Base-by-base conservation (phyloP, 164 flowering plant genomes). In the Cinnamomum micranthum region DNA sequence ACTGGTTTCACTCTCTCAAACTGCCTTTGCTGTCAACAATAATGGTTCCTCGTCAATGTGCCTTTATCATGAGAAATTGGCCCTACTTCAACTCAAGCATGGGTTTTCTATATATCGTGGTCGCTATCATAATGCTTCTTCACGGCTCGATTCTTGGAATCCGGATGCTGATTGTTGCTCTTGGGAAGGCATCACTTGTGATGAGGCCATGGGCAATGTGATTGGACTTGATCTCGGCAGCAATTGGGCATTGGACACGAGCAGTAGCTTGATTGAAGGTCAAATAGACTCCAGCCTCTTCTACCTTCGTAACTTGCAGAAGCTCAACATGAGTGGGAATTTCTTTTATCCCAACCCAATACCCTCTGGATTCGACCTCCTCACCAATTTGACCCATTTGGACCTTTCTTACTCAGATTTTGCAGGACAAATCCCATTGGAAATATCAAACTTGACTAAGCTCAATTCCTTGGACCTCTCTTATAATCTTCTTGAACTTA, bases 111-210 rank as follows among this genome's bases (percentile, higher is more conserved):
- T 55, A 55, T 1, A 2, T 20, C 33, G 28, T 6, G 2, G 6
- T 4, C 0, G 4, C 0, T 41, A 41, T 9, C 1, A 2, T 1
- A 12, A 31, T 7, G 3, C 41, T 2, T 13, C 78, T 2, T 52
- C 66, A 2, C 81, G 77, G 62, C 77, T 84, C 60, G 68, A 51
- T 2, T 20, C 52, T 2, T 89, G 91, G 93, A 66, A 73, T 25
- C 47, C 51, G 22, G 79, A 59, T 59, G 17, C 50, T 13, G 82
- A 84, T 47, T 84, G 84, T 55, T 84, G 86, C 59, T 0, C 11
- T 5, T 87, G 90, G 88, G 24, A 23, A 0, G 86, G 90, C 4
- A 76, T 86, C 6, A 72, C 13, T 1, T 84, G 89, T 28, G 81
- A 82, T 19, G 2, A 10, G 41, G 58, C 55, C 47, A 28, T 4